These are phyloP conservation scores for Chaetomiaceae sp. DNA, from an alignment of 2,329 filamentous ascomycete species.

Conservation along the genomic window DNA sequence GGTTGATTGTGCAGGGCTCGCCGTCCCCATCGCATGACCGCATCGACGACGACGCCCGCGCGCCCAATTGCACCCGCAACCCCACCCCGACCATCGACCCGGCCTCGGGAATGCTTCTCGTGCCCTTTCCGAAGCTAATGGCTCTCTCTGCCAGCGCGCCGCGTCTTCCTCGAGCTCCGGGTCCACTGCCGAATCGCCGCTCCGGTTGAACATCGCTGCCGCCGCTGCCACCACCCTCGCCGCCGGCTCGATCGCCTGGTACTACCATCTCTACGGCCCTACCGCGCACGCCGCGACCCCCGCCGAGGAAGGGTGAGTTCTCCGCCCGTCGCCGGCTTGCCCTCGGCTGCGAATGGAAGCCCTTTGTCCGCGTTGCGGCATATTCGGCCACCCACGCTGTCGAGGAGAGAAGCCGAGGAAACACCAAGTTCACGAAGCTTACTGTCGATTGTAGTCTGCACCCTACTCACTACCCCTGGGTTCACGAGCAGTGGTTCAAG, in stretches of 20 bases:
- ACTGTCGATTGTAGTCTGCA: slow-evolving; percentile 64
- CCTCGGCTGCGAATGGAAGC: slow-evolving; percentile 15
- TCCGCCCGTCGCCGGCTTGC: slow-evolving; percentile 1
- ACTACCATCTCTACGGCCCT: slow-evolving; percentile 92
- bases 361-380: slow-evolving; percentile 24
- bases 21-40: slow-evolving; percentile 13
- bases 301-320: slow-evolving; percentile 93
- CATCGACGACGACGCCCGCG: slow-evolving; percentile 10
- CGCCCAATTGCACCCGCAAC: slow-evolving; percentile 17
- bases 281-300: slow-evolving; percentile 85
- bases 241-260: slow-evolving; percentile 89
- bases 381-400: slow-evolving; percentile 20
- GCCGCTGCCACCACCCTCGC: slow-evolving; percentile 81
- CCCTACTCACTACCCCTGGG: slow-evolving; percentile 89
- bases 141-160: slow-evolving; percentile 46
- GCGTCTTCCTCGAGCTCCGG: slow-evolving; percentile 69
- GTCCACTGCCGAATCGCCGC: slow-evolving; percentile 67
- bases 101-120: not conserved
- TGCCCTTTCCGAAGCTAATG: slow-evolving; percentile 20
- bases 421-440: slow-evolving; percentile 24
- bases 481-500: slow-evolving; percentile 85
- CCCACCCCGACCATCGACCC: slow-evolving; percentile 3
- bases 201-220: slow-evolving; percentile 81
- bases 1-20: not conserved
- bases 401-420: not conserved